Percentiles rank a stretch among this genome's conserved stretches.
Conservation (phyloP, 1,139 yeast genomes). For the Suhomyces choctaworum region DNA sequence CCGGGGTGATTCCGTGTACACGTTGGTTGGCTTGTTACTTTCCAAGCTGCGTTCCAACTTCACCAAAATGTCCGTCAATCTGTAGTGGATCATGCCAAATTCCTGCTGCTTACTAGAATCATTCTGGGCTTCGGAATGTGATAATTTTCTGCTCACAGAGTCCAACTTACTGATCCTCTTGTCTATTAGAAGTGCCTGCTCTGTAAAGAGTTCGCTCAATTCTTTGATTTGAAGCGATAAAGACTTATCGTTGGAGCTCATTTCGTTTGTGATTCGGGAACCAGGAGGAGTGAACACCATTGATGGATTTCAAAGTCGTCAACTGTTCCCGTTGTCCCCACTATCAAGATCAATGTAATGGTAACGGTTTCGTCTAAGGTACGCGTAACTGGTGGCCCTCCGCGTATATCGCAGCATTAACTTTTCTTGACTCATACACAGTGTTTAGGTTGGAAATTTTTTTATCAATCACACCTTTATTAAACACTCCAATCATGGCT, state of each 20-base stretch:
- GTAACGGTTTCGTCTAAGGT: too few species aligned
- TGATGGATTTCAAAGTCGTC: too few species aligned
- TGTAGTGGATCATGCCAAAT: constrained; percentile 8
- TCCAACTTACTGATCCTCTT: constrained; percentile 12
- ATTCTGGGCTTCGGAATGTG: neutral
- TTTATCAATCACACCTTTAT: neutral
- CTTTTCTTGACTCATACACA: neutral
- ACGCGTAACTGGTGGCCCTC: constrained; percentile 5
- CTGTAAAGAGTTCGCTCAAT: constrained; percentile 16
- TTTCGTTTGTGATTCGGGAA: constrained; percentile 1
- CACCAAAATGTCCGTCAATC: constrained; percentile 11
- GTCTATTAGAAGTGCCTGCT: constrained; percentile 13
- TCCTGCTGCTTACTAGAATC: neutral
- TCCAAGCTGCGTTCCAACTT: constrained; percentile 9
- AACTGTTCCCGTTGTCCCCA: too few species aligned
- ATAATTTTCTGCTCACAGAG: constrained; percentile 3
- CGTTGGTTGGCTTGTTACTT: neutral
- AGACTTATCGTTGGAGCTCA: neutral
- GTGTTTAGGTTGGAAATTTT: constrained; percentile 4
- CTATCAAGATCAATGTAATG: too few species aligned
- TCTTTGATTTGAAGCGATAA: constrained; percentile 12
- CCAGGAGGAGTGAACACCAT: constrained; percentile 7
- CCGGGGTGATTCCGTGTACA: constrained; percentile 3
- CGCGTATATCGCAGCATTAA: constrained; percentile 5
- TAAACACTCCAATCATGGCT: constrained; percentile 12